These are phyloP conservation scores for Calocybe cyanea DNA, from an alignment of 768 basidiomycete genomes.

Conservation along the genomic window DNA sequence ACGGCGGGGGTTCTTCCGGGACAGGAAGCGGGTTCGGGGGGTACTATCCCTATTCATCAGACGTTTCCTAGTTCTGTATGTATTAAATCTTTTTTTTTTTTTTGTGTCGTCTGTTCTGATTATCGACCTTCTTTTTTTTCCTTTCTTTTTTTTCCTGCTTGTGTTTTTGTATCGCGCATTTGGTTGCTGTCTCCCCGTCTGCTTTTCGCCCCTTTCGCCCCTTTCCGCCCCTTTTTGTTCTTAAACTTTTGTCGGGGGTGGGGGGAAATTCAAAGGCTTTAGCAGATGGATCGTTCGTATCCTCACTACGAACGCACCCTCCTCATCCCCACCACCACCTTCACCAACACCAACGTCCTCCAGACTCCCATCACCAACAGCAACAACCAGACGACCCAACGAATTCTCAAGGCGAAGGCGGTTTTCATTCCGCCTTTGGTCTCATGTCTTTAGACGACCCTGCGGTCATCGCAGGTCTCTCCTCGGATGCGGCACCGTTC, in stretches of 20 bases:
- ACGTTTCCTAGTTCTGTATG: slow-evolving; percentile 2
- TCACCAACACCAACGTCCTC: neutral
- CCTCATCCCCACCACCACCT: neutral
- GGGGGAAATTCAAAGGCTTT: neutral
- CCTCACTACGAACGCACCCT: neutral
- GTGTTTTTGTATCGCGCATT: too few species aligned
- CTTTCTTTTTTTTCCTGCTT: too few species aligned
- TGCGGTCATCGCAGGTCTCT: slow-evolving; percentile 58
- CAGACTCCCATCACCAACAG: neutral
- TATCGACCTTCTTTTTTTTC: too few species aligned
- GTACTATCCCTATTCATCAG: slow-evolving; percentile 7
- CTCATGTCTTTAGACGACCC: slow-evolving; percentile 76
- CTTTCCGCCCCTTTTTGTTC: too few species aligned
- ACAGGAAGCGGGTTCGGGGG: slow-evolving; percentile 34
- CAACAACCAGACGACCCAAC: slow-evolving; percentile 4
- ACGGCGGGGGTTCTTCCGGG: slow-evolving; percentile 45
- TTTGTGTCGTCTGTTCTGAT: neutral
- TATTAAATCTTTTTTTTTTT: neutral
- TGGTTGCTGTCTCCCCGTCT: too few species aligned
- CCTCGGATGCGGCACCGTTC: slow-evolving; percentile 59
- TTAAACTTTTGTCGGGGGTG: too few species aligned
- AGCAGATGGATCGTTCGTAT: neutral
- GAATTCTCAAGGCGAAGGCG: slow-evolving; percentile 26
- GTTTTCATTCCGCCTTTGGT: slow-evolving; percentile 64
- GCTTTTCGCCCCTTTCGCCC: too few species aligned